phyloP scores from a whole-genome alignment of 2,329 filamentous ascomycete species.

The Aureobasidium musti region DNA sequence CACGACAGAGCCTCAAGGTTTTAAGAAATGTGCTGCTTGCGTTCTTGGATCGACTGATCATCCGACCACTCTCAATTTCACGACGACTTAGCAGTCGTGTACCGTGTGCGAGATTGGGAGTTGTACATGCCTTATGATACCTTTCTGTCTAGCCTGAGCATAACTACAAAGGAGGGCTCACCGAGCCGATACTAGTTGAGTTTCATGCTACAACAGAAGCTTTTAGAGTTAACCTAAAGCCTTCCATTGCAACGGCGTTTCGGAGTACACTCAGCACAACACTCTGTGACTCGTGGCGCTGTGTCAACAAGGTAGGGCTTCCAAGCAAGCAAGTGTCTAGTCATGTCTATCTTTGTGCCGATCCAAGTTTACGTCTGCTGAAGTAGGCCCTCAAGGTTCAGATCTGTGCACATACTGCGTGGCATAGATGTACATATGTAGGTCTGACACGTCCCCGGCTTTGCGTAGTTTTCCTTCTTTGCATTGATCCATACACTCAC shows the following conservation, averaged over 20 bases:
- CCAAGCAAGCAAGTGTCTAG: background rate
- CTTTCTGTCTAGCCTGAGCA: too few species aligned
- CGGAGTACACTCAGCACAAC: background rate
- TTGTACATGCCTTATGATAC: background rate
- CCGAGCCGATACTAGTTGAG: constrained; percentile 13
- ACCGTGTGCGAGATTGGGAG: background rate
- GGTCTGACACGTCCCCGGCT: constrained; percentile 9
- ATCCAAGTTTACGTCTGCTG: constrained; percentile 3
- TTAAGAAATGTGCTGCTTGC: background rate
- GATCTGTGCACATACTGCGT: background rate
- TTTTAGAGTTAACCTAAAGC: constrained; percentile 17
- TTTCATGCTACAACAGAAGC: constrained; percentile 9
- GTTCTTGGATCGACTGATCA: background rate
- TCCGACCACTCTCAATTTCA: background rate
- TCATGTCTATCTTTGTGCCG: constrained; percentile 5
- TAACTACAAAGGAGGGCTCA: background rate
- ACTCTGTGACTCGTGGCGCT: constrained; percentile 3
- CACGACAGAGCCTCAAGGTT: background rate
- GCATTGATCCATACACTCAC: background rate
- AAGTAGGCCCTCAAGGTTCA: background rate
- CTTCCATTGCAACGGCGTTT: background rate
- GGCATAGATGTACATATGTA: constrained; percentile 13
- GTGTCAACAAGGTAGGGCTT: constrained; percentile 1
- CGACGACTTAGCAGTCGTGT: background rate
- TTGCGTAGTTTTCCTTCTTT: background rate